These are phyloP conservation scores for Backusella westeae DNA, from an alignment of 192 early-diverging fungal genomes.

Conservation along the genomic window DNA sequence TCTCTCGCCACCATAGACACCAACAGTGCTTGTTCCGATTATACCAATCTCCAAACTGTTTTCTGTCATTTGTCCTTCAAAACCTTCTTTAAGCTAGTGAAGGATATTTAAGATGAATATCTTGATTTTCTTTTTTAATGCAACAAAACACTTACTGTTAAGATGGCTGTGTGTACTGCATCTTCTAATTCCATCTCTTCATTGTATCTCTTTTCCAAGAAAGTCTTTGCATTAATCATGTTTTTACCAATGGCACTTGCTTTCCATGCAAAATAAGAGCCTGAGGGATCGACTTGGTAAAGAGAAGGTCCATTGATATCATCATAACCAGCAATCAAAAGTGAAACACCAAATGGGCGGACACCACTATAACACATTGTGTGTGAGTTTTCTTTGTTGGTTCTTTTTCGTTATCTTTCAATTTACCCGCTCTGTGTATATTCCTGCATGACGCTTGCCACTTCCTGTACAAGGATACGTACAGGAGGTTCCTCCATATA, in stretches of 20 bases:
- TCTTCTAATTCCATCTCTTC: slow-evolving; percentile 97
- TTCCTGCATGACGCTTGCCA: slow-evolving; percentile 98
- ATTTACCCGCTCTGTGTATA: slow-evolving; percentile 95
- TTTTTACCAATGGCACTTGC: slow-evolving; percentile 99
- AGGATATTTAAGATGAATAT: not conserved
- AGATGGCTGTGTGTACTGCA: slow-evolving; percentile 97
- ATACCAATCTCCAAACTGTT: slow-evolving; percentile 95
- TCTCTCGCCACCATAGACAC: slow-evolving; percentile 53
- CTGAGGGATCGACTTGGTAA: slow-evolving; percentile 99
- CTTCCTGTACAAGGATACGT: slow-evolving; percentile 93
- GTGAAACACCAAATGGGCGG: slow-evolving; percentile 97
- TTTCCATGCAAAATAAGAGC: slow-evolving; percentile 99
- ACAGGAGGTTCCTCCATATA: slow-evolving; percentile 96
- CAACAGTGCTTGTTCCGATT: slow-evolving; percentile 55
- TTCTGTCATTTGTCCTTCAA: slow-evolving; percentile 98
- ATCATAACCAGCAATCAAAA: slow-evolving; percentile 94
- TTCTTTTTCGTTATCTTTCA: too few relatives aligned
- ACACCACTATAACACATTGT: slow-evolving; percentile 72
- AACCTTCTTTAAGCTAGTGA: slow-evolving; percentile 88
- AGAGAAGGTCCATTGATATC: slow-evolving; percentile 82
- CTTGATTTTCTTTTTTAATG: not conserved
- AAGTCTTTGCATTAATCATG: slow-evolving; percentile 99
- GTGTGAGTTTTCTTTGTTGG: too few relatives aligned
- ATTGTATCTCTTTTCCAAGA: slow-evolving; percentile 96
- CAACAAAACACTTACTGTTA: slow-evolving; percentile 56